phyloP scores from a whole-genome alignment of 768 basidiomycete species.

The Coprinopsis cinerea region DNA sequence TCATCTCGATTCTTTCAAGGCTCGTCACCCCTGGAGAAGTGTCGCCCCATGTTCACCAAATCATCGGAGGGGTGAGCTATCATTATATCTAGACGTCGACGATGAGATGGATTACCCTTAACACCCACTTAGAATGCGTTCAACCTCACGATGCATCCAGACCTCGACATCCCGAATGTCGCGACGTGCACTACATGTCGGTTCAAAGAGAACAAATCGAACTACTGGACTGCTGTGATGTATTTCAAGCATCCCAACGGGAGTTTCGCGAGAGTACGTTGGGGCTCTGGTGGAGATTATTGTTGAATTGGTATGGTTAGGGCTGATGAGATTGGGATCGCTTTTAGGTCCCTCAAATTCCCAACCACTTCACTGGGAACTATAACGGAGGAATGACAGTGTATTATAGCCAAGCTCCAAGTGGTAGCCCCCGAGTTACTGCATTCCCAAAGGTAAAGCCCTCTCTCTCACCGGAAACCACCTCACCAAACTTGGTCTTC shows the following conservation, averaged over 20 bases:
- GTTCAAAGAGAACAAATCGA: conserved; percentile 11
- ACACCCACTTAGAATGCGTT: not conserved
- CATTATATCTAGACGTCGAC: not conserved
- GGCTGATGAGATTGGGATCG: no score
- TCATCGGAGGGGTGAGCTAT: conserved; percentile 1
- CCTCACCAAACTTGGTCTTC: not conserved
- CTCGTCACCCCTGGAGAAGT: conserved; percentile 3
- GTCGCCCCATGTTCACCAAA: conserved; percentile 2
- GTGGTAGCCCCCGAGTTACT: not conserved
- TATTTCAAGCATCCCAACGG: conserved; percentile 8
- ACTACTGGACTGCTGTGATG: conserved; percentile 10
- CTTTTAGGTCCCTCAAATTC: conserved; percentile 9
- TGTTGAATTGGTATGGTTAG: not conserved
- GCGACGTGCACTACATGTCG: conserved; percentile 12
- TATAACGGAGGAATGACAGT: conserved; percentile 10
- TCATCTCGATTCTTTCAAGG: not conserved
- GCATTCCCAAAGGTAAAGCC: not conserved
- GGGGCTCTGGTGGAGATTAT: not conserved
- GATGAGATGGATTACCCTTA: no score
- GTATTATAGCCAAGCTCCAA: conserved; percentile 5
- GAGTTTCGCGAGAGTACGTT: conserved; percentile 6
- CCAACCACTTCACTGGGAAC: conserved; percentile 9
- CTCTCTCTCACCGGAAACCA: no score
- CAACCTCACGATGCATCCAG: conserved; percentile 10
- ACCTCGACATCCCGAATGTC: not conserved